Evolutionary conservation across 2,329 filamentous ascomycete genomes (phyloP).

Genomic region (Aspergillus carbonarius): DNA sequence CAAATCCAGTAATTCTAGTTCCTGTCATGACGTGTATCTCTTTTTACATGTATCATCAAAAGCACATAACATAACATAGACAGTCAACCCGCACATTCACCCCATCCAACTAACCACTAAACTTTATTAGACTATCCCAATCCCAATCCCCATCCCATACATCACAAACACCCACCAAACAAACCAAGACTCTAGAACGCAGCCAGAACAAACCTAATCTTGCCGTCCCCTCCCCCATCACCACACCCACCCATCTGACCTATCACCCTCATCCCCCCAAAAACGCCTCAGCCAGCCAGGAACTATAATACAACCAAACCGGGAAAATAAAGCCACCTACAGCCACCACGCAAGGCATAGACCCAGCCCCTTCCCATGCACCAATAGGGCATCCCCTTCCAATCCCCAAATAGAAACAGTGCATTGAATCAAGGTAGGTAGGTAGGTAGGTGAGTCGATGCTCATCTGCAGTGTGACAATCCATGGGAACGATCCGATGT

Average conservation of each 20-base stretch:
- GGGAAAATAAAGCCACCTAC: neutral
- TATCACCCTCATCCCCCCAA: neutral
- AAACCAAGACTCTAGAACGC: neutral
- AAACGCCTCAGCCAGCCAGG: neutral
- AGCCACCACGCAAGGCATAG: neutral
- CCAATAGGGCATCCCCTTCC: neutral
- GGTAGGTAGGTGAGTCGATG: neutral
- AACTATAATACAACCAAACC: too few relatives aligned
- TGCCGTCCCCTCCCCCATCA: neutral
- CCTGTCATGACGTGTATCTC: too few relatives aligned
- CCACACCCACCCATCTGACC: neutral
- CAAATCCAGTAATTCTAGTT: too few relatives aligned
- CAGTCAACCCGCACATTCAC: too few relatives aligned
- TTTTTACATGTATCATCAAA: too few relatives aligned
- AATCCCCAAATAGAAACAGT: too few relatives aligned
- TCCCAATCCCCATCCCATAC: too few relatives aligned
- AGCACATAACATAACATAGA: too few relatives aligned
- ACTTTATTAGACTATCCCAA: too few relatives aligned
- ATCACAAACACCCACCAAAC: neutral
- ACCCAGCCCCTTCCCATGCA: neutral
- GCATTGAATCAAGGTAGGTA: neutral
- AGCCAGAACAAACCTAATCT: neutral
- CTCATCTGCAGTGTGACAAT: constrained; percentile 14
- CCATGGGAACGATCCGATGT: constrained; percentile 17
- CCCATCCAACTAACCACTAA: neutral